Conservation (phyloP, 768 basidiomycete genomes). For the Hypsizygus marmoreus region DNA sequence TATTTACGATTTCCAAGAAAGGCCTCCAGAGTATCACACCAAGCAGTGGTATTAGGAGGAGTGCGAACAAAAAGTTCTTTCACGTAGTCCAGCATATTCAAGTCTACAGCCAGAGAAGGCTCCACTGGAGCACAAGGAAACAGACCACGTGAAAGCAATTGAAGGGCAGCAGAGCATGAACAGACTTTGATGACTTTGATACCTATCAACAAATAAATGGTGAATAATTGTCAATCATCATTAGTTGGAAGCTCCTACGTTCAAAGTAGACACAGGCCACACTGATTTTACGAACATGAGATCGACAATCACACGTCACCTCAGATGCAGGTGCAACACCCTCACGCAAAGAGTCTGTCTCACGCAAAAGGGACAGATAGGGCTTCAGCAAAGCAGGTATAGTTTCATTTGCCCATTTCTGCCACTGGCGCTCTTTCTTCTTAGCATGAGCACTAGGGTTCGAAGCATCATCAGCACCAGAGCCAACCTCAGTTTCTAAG, state of each 20-base stretch:
- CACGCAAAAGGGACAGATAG: background rate
- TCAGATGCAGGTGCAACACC: no score
- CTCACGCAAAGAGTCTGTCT: background rate
- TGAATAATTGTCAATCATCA: no score
- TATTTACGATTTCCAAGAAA: no score
- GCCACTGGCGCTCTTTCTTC: background rate
- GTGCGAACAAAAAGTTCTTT: conserved; percentile 15
- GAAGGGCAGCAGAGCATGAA: conserved; percentile 7
- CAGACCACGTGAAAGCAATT: conserved; percentile 21
- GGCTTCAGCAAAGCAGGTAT: background rate
- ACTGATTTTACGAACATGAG: no score
- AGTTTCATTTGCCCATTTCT: background rate
- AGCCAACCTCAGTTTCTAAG: background rate
- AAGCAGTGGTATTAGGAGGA: conserved; percentile 21
- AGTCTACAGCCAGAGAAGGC: conserved; percentile 26
- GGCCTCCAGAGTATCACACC: conserved; percentile 14
- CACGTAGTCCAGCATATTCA: conserved; percentile 22
- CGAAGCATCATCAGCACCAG: no score
- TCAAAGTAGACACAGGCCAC: no score
- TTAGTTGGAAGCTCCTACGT: no score
- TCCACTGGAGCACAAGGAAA: conserved; percentile 27
- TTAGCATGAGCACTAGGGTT: background rate
- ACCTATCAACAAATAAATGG: background rate
- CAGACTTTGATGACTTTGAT: background rate
- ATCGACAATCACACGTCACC: no score